A percentile compares a stretch with the other conserved stretches of the same genome.
phyloP scores from a whole-genome alignment of 129 eudicot species.

The Artemisia annua region DNA sequence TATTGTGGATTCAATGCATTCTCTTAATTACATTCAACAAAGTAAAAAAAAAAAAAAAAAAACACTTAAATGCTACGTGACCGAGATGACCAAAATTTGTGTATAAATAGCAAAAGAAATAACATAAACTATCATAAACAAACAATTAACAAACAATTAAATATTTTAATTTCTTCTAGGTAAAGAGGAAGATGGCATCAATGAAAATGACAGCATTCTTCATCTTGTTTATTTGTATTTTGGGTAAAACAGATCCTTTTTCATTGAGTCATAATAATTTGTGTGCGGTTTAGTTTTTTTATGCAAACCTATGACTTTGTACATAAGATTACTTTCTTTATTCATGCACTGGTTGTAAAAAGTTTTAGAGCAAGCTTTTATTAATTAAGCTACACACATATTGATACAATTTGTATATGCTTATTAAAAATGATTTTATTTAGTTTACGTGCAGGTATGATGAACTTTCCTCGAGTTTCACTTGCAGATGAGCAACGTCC shows the following conservation, averaged over 20 bases:
- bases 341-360: no score
- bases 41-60: no score
- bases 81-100: no score
- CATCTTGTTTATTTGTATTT: background rate
- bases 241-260: background rate
- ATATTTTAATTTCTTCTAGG: background rate
- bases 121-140: background rate
- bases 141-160: background rate
- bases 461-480: background rate
- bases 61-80: no score
- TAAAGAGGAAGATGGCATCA: background rate
- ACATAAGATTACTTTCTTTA: no score
- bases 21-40: no score
- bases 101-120: no score
- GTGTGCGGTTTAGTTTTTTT: no score
- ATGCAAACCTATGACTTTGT: no score
- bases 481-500: background rate
- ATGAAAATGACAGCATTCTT: background rate
- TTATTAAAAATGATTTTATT: background rate
- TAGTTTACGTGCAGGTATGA: background rate
- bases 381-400: background rate
- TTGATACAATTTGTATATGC: background rate
- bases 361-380: no score
- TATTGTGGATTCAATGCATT: no score
- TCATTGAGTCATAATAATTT: background rate